Evolutionary conservation across 2,329 filamentous ascomycete genomes (phyloP).

Genomic region (Paraphaeosphaeria sporulosa): DNA sequence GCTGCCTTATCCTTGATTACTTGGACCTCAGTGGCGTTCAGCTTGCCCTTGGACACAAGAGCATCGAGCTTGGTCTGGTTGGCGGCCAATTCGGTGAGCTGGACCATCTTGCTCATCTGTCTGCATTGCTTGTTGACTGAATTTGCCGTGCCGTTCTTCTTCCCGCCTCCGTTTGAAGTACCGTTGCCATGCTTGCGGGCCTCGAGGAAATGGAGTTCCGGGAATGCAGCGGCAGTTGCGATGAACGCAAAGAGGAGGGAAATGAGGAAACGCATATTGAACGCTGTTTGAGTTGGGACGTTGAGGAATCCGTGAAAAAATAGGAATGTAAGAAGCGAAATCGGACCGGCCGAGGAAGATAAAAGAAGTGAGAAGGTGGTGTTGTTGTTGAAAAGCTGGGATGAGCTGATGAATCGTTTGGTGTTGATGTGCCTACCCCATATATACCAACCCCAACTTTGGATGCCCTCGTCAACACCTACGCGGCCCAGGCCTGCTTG

Average conservation of each 20-base stretch:
- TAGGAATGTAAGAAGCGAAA: slow-evolving; percentile 6
- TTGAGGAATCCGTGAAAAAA: neutral
- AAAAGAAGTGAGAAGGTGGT: slow-evolving; percentile 4
- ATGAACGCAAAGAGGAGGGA: slow-evolving; percentile 28
- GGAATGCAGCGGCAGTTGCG: slow-evolving; percentile 30
- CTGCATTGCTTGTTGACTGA: slow-evolving; percentile 32
- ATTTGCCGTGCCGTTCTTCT: slow-evolving; percentile 20
- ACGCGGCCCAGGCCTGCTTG: slow-evolving; percentile 27
- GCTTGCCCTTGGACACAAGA: slow-evolving; percentile 32
- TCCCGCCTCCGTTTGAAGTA: slow-evolving; percentile 9
- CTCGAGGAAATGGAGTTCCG: slow-evolving; percentile 28
- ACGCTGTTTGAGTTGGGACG: neutral
- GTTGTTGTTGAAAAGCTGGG: neutral
- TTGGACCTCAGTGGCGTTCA: slow-evolving; percentile 30
- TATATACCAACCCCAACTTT: slow-evolving; percentile 9
- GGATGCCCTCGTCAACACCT: slow-evolving; percentile 18
- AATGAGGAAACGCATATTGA: slow-evolving; percentile 30
- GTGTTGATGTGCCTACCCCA: slow-evolving; percentile 11
- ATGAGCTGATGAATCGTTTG: slow-evolving; percentile 1
- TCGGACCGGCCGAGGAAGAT: slow-evolving; percentile 24
- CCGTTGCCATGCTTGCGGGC: slow-evolving; percentile 26
- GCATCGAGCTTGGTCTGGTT: slow-evolving; percentile 41
- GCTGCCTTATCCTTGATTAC: slow-evolving; percentile 37
- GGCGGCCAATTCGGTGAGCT: slow-evolving; percentile 32
- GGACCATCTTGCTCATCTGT: slow-evolving; percentile 29